Base-by-base conservation (phyloP, 2,329 filamentous ascomycete species). In the Purpureocillium takamizusanense region DNA sequence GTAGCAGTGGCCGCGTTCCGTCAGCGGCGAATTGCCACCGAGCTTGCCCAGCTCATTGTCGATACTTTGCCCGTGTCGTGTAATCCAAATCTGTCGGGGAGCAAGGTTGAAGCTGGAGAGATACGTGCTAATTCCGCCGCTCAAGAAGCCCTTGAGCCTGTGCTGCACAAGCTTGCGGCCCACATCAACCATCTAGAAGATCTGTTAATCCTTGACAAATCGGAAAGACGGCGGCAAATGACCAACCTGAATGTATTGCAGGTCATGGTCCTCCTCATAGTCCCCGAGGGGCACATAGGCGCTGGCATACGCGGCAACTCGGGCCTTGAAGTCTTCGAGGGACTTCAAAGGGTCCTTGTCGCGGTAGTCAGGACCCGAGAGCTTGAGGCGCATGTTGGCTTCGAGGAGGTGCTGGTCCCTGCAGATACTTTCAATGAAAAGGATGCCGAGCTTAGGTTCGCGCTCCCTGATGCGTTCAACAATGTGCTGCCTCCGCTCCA, bases 81-180 rank as follows among this genome's bases (percentile, higher is more conserved):
- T 97, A 55, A 98, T 94, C 92, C 92, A 98, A 43, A 98, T 97
- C 60, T 95, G 90, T 39, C 92, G 76, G 1, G 92, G 89, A 0
- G 90, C 86, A 13, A 98, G 74, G 52, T 98, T 97, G 71, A 98
- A 98, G 51, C 94, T 97, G 33, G 92, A 83, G 9, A 98, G 73
- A 53, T 97, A 98, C 47, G 89, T 94, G 40, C 92, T 88, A 39
- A 94, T 92, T 45, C 92, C 86, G 30, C 85, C 86, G 41, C 88
- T 88, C 35, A 98, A 71, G 60, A 98, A 98, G 6, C 92, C 92
- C 48, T 83, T 83, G 43, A 95, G 80, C 45, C 92, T 85, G 57
- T 94, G 85, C 34, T 90, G 85, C 32, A 97, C 80, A 43, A 97
- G 76, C 62, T 98, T 98, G 44, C 90, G 80, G 31, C 92, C 92